Percentiles rank a stretch among this genome's conserved stretches.
Conservation (phyloP, 2,329 filamentous ascomycete species). For the Colletotrichum eremochloae region DNA sequence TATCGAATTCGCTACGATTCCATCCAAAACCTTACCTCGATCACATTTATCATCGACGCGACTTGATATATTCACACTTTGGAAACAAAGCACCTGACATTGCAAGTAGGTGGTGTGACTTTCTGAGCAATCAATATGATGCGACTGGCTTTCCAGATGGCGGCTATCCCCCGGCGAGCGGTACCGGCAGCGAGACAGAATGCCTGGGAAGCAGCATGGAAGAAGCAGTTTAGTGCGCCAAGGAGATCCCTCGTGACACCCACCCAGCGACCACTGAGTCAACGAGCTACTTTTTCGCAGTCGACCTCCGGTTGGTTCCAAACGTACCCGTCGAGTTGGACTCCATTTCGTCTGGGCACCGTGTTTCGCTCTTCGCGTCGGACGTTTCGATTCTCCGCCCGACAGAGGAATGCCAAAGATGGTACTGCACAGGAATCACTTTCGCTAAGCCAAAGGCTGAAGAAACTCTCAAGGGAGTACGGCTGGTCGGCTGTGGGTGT, state of each 20-base stretch:
- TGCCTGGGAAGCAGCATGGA: constrained; percentile 36
- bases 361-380: constrained; percentile 31
- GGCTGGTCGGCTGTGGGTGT: constrained; percentile 95
- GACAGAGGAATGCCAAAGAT: constrained; percentile 21
- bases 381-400: constrained; percentile 40
- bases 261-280: constrained; percentile 1
- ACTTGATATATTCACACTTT: background rate
- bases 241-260: constrained; percentile 22
- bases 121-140: constrained; percentile 29
- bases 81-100: background rate
- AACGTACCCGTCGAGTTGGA: constrained; percentile 33
- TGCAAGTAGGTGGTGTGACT: constrained; percentile 3
- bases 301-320: constrained; percentile 11
- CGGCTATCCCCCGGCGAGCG: constrained; percentile 28
- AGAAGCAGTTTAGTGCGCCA: constrained; percentile 23
- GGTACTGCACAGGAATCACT: constrained; percentile 49
- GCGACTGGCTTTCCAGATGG: constrained; percentile 33
- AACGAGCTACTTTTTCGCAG: constrained; percentile 7
- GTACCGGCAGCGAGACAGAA: constrained; percentile 29
- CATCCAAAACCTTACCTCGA: constrained; percentile 15
- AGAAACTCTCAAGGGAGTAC: constrained; percentile 90
- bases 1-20: constrained; percentile 6
- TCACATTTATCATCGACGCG: constrained; percentile 10
- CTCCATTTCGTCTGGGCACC: constrained; percentile 27
- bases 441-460: constrained; percentile 78